Percentiles rank a stretch among this genome's conserved stretches.
phyloP scores from a whole-genome alignment of 768 basidiomycete genomes.

The Mycena chlorophos region DNA sequence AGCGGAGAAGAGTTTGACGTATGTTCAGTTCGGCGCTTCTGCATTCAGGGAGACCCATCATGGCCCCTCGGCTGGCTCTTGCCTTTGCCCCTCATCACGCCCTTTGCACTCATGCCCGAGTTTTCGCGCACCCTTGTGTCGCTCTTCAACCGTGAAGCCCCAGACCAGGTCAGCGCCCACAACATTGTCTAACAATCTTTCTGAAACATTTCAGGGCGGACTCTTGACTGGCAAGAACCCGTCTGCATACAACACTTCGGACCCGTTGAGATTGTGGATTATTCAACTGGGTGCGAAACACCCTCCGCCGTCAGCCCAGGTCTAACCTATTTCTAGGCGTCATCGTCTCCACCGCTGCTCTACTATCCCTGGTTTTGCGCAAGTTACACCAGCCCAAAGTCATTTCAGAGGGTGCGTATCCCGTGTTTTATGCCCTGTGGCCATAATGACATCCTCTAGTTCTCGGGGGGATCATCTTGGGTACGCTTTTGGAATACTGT shows the following conservation, averaged over 20 bases:
- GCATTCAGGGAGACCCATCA: too few relatives aligned
- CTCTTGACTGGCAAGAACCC: conserved; percentile 77
- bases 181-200: not conserved
- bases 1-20: not conserved
- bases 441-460: conserved; percentile 37
- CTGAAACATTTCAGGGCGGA: conserved; percentile 53
- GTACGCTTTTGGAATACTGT: conserved; percentile 33
- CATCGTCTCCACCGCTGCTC: conserved; percentile 77
- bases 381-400: conserved; percentile 84
- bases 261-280: conserved; percentile 78
- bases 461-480: conserved; percentile 86
- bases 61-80: not conserved
- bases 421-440: not conserved
- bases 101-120: conserved; percentile 34
- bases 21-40: not conserved
- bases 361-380: conserved; percentile 70
- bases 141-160: conserved; percentile 37
- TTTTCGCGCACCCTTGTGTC: conserved; percentile 39
- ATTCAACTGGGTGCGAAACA: conserved; percentile 66
- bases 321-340: conserved; percentile 50
- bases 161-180: conserved; percentile 40
- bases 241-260: conserved; percentile 56
- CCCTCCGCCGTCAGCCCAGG: not conserved
- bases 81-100: not conserved
- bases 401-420: conserved; percentile 56